phyloP scores from a whole-genome alignment of 495 filamentous ascomycete genomes.

The Gamarada debralockiae region DNA sequence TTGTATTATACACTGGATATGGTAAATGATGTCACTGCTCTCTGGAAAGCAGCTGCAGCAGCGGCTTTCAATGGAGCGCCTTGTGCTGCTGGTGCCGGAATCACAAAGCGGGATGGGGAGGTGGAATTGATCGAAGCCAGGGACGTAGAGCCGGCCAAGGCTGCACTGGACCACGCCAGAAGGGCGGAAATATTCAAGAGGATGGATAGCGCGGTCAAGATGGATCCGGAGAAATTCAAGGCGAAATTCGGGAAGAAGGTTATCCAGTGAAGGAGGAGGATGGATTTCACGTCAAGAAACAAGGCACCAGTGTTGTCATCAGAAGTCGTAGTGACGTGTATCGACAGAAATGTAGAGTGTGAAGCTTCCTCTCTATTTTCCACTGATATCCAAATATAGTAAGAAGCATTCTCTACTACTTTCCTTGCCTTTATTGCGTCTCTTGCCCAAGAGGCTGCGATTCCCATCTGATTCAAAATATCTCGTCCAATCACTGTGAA shows the following conservation, averaged over 20 bases:
- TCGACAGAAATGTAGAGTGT: no score
- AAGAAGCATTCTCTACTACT: no score
- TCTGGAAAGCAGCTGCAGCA: constrained; percentile 22
- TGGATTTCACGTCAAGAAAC: neutral
- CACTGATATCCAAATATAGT: no score
- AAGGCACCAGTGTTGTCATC: no score
- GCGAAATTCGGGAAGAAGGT: neutral
- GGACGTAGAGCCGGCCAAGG: neutral
- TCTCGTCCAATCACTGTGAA: no score
- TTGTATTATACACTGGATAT: constrained; percentile 20
- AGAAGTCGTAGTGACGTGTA: no score
- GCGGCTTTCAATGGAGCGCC: constrained; percentile 16
- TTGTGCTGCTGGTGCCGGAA: constrained; percentile 1
- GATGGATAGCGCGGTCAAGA: neutral
- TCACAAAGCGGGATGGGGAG: neutral
- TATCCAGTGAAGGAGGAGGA: neutral
- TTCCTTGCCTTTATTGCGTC: no score
- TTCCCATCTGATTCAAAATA: no score
- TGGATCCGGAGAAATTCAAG: neutral
- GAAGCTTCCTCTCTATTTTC: no score
- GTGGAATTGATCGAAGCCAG: neutral
- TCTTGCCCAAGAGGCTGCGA: no score
- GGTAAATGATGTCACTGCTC: constrained; percentile 17
- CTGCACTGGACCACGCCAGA: neutral
- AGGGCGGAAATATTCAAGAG: neutral